A percentile compares a stretch with the other conserved stretches of the same genome.
These are phyloP conservation scores for Puccinia sorghi DNA, from an alignment of 1,284 basidiomycete genomes.

Conservation along the genomic window DNA sequence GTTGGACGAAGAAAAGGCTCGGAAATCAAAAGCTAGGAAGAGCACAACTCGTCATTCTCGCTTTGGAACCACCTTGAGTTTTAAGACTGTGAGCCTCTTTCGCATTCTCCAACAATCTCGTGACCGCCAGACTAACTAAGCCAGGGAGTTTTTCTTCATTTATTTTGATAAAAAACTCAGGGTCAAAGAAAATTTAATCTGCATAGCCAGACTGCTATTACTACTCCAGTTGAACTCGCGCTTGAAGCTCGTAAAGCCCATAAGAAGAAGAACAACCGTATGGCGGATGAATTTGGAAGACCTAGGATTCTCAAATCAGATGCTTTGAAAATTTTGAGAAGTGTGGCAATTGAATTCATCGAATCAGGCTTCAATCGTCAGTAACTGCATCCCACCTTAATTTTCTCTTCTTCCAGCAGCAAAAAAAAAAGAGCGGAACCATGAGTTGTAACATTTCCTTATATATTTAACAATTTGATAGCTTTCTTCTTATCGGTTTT, in stretches of 20 bases:
- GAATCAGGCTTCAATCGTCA: slow-evolving; percentile 81
- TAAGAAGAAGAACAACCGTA: slow-evolving; percentile 66
- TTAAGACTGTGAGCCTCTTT: slow-evolving; percentile 62
- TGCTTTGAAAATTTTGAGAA: slow-evolving; percentile 69
- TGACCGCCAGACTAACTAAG: background rate
- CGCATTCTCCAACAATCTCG: background rate
- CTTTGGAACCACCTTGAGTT: slow-evolving; percentile 86
- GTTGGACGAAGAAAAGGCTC: slow-evolving; percentile 68
- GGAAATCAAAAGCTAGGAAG: slow-evolving; percentile 62
- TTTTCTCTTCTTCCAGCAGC: background rate
- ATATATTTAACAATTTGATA: slow-evolving; percentile 57
- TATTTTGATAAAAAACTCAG: slow-evolving; percentile 50
- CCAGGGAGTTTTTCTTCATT: too few species aligned
- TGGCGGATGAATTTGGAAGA: slow-evolving; percentile 62
- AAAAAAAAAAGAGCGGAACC: too few species aligned
- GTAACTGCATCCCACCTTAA: slow-evolving; percentile 57
- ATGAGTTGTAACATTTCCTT: too few species aligned
- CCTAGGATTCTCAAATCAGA: slow-evolving; percentile 68
- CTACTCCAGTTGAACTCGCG: slow-evolving; percentile 70
- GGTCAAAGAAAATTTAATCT: slow-evolving; percentile 65
- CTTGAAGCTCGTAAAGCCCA: slow-evolving; percentile 76
- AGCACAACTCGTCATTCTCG: slow-evolving; percentile 78
- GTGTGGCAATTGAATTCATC: slow-evolving; percentile 71
- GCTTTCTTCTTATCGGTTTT: slow-evolving; percentile 79
- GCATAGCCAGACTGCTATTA: slow-evolving; percentile 79